Conservation (phyloP, 116 monocot genomes). For the Papilionanthe hybrid region DNA sequence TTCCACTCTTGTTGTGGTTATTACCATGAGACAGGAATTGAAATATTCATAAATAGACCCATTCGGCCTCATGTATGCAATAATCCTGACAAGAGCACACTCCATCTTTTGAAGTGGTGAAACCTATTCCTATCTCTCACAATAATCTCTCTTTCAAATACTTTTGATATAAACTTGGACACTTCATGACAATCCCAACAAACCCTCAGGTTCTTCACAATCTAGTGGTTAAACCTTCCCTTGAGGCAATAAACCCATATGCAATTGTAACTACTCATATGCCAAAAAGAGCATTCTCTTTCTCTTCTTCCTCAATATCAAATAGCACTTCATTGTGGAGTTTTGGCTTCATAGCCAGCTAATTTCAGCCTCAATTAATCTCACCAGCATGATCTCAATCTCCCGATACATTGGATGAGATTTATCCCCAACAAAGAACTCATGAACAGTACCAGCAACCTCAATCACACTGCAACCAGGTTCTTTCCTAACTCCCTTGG, state of each 20-base stretch:
- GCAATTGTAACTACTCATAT: constrained; percentile 85
- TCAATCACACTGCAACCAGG: constrained; percentile 79
- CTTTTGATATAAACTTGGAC: constrained; percentile 17
- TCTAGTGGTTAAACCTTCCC: constrained; percentile 31
- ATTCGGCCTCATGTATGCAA: constrained; percentile 13
- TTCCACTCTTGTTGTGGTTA: no score
- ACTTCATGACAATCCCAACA: constrained; percentile 24
- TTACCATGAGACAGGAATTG: background rate
- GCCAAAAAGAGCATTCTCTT: constrained; percentile 61
- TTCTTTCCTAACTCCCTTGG: constrained; percentile 62
- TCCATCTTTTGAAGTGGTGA: constrained; percentile 23
- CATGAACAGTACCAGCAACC: constrained; percentile 51
- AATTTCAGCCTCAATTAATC: constrained; percentile 43
- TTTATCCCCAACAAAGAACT: constrained; percentile 64
- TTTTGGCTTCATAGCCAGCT: constrained; percentile 52
- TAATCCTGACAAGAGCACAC: constrained; percentile 28
- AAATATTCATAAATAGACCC: background rate
- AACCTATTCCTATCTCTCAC: constrained; percentile 24
- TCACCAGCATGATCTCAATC: constrained; percentile 55
- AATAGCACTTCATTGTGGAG: constrained; percentile 64
- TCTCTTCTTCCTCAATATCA: constrained; percentile 86
- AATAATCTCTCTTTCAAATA: constrained; percentile 18
- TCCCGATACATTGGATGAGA: constrained; percentile 52
- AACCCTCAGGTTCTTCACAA: constrained; percentile 1
- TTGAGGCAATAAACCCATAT: constrained; percentile 44